Evolutionary conservation across 768 basidiomycete species (phyloP).

Genomic region (Suillus spraguei): DNA sequence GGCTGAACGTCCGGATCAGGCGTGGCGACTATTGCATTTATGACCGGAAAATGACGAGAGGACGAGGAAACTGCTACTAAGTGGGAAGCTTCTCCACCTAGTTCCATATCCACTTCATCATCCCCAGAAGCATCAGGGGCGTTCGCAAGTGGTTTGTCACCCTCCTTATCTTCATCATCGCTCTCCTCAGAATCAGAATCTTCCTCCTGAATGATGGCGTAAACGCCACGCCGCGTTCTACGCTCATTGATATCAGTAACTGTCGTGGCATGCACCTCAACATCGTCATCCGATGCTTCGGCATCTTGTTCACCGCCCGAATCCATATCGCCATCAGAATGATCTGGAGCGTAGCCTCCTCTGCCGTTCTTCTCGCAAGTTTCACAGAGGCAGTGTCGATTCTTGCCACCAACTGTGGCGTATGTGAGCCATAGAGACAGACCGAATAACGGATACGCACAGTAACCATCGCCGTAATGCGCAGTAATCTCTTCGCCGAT

Average conservation of each 20-base stretch:
- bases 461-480: slow-evolving; percentile 90
- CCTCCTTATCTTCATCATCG: slow-evolving; percentile 54
- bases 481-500: slow-evolving; percentile 88
- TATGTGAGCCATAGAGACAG: slow-evolving; percentile 21
- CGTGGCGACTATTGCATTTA: slow-evolving; percentile 22
- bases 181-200: slow-evolving; percentile 60
- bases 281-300: slow-evolving; percentile 35
- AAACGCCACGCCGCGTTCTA: slow-evolving; percentile 80
- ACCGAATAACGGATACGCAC: slow-evolving; percentile 48
- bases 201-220: slow-evolving; percentile 64
- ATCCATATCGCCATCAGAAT: slow-evolving; percentile 52
- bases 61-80: slow-evolving; percentile 22
- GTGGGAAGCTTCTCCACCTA: slow-evolving; percentile 31
- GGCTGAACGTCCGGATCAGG: slow-evolving; percentile 19
- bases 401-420: slow-evolving; percentile 60
- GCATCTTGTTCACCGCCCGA: slow-evolving; percentile 51
- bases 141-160: slow-evolving; percentile 48
- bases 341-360: slow-evolving; percentile 70
- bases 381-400: slow-evolving; percentile 81
- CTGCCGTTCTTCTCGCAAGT: slow-evolving; percentile 77
- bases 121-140: slow-evolving; percentile 42
- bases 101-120: slow-evolving; percentile 56
- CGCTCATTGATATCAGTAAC: slow-evolving; percentile 74
- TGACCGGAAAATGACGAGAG: slow-evolving; percentile 29
- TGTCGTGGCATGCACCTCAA: slow-evolving; percentile 50